Percentiles rank a stretch among this genome's conserved stretches.
Conservation (phyloP, 108 stramenopile species). For the Cyclostephanos tholiformis region DNA sequence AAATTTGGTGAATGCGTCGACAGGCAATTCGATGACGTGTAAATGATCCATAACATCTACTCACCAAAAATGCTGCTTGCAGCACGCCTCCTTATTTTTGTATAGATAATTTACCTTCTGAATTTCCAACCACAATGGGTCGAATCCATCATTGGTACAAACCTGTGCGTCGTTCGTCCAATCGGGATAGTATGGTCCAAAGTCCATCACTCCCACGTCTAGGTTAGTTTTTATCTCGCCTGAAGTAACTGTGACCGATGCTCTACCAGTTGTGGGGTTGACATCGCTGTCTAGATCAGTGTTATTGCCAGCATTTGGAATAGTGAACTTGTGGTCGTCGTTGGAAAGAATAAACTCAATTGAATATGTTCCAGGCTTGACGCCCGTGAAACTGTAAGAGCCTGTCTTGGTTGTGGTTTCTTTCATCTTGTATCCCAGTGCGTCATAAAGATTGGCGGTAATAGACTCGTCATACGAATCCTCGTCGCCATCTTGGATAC, state of each 20-base stretch:
- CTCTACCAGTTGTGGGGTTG: slow-evolving; percentile 25
- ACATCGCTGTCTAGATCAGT: slow-evolving; percentile 37
- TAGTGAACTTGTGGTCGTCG: slow-evolving; percentile 34
- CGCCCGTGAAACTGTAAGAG: slow-evolving; percentile 32
- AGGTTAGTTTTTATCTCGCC: slow-evolving; percentile 36
- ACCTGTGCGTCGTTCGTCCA: slow-evolving; percentile 44
- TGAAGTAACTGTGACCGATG: slow-evolving; percentile 25
- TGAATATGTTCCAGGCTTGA: slow-evolving; percentile 37
- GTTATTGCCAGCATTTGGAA: slow-evolving; percentile 30
- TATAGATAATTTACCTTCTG: slow-evolving; percentile 46
- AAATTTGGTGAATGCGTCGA: background rate
- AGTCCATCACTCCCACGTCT: slow-evolving; percentile 51
- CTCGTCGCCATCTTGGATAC: slow-evolving; percentile 47
- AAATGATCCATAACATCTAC: background rate
- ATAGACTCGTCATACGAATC: slow-evolving; percentile 18
- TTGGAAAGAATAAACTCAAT: slow-evolving; percentile 19
- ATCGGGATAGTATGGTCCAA: slow-evolving; percentile 48
- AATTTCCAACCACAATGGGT: slow-evolving; percentile 37
- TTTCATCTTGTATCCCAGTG: slow-evolving; percentile 32
- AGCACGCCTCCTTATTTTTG: slow-evolving; percentile 47
- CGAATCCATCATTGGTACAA: slow-evolving; percentile 52
- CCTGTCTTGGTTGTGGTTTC: slow-evolving; percentile 20
- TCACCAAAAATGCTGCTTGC: slow-evolving; percentile 44
- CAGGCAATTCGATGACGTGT: background rate
- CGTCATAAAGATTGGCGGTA: slow-evolving; percentile 33